Base-by-base conservation (phyloP, 768 basidiomycete species). In the Cubamyces sp. region DNA sequence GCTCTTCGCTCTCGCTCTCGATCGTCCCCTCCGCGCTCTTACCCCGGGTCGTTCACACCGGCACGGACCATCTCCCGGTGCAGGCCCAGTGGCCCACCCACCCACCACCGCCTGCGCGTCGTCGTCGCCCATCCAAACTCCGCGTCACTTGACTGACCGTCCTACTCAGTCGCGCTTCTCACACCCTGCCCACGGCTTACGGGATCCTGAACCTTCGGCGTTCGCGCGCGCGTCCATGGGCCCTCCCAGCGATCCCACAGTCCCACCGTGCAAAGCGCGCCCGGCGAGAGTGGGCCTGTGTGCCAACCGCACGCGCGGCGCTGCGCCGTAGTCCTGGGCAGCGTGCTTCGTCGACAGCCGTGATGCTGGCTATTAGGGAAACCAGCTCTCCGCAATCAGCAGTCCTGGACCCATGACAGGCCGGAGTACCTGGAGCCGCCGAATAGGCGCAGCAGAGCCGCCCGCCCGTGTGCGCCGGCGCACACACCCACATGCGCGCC, bases 91-190 rank as follows among this genome's bases (percentile, higher is more conserved):
- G n/a, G n/a, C 52, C 52, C 40, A 42, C 34, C 39, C 23, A 21
- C 5, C 47, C 23, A 11, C 28, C 28, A 3, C 28, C 8, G 51
- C 50, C 37, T 50, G 55, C 55, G 28, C 25, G 4, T 30, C 4
- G 23, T 47, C 54, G 37, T 45, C 49, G 40, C 47, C 61, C 65
- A 21, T 61, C 60, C 60, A 58, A 61, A 60, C 66, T 54, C 61
- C 65, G 69, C 66, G 66, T 68, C 66, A 66, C 57, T 62, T 64
- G 67, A 66, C 57, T 25, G 15, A n/a, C 21, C 16, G n/a, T 41
- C 55, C 34, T 47, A 39, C 60, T 52, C 34, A 30, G n/a, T n/a
- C 39, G 16, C 6, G 40, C 60, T 61, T 60, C 58, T 46, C 58
- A 60, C 49, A 41, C 21, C n/a, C 34, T 26, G 21, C 52, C 16